Evolutionary conservation across 345 rosid species (phyloP), one percentile per base, ranked within the genome.

Genomic region (Alliaria petiolata): DNA sequence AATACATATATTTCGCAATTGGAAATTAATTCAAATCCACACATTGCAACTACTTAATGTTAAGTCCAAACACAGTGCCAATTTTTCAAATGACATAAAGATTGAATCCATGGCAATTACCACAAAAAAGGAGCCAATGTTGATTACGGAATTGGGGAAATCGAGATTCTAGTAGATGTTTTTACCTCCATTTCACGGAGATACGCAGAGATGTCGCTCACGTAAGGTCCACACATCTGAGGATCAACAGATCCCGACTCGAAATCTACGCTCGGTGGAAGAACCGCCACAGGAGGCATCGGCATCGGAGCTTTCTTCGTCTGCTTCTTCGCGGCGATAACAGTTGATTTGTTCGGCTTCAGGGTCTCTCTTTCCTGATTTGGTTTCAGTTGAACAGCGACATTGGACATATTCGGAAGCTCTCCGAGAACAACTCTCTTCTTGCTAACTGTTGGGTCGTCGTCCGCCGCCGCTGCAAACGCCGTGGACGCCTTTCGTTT

Each of bases 201-300:
- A 62, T 71, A 71, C 1, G 67, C n/a, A 20, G 28, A 39, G n/a
- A 71, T 71, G 57, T 71, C 69, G n/a, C 0, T 33, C 6, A 13
- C 76, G 62, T 39, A 71, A 62, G 76, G 69, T 20, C 47, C 69
- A 71, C 69, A 71, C 62, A 71, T 62, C 76, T 62, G 76, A 31
- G 76, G 69, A 63, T 71, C 76, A 51, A n/a, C 76, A 61, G 68
- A 71, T 61, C 69, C 6, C 22, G 76, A 51, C 8, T 62, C 69
- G 25, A 50, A 20, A 1, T 11, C 63, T 0, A 8, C 5, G 5
- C 33, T 51, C 14, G 43, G 35, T 30, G n/a, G 12, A 43, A 2
- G 2, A 54, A 40, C 25, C 39, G 35, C 3, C 39, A 26, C 25
- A 4, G 33, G 2, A 22, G 1, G 25, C 25, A 28, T 26, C 14